phyloP scores from a whole-genome alignment of 2,329 filamentous ascomycete species.

The Fusarium sp. region DNA sequence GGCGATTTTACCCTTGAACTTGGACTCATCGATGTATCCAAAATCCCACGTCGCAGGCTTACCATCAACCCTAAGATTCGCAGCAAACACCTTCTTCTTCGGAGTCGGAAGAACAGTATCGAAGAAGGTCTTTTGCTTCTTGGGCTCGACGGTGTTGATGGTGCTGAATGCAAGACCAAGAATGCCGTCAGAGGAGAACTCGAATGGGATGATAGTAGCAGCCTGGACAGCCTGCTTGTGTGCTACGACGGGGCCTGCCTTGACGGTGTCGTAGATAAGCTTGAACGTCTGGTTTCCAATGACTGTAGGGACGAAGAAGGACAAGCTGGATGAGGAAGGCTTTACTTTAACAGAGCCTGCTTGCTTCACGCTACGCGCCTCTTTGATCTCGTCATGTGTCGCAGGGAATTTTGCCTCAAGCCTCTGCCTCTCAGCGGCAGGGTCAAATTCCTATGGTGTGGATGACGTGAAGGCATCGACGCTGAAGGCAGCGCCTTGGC shows the following conservation, averaged over 20 bases:
- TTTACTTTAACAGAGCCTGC: not conserved
- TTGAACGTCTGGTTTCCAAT: not conserved
- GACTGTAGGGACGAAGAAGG: not conserved
- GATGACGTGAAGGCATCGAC: not conserved
- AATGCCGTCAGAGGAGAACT: rapidly evolving
- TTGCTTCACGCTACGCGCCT: not conserved
- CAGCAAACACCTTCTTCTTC: not conserved
- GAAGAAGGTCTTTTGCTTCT: not conserved
- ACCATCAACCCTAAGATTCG: not conserved
- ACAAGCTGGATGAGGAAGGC: not conserved
- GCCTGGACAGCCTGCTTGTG: not conserved
- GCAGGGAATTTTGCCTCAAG: not conserved
- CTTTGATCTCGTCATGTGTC: rapidly evolving
- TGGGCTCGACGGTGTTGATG: not conserved
- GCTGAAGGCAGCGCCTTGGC: not conserved
- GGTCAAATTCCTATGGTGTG: not conserved
- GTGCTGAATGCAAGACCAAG: not conserved
- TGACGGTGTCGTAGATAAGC: not conserved
- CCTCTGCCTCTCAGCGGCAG: not conserved
- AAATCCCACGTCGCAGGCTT: not conserved
- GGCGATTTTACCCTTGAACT: not conserved
- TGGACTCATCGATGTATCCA: not conserved
- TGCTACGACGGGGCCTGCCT: not conserved
- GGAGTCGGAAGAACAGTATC: not conserved
- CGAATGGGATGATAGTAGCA: not conserved